A percentile compares a stretch with the other conserved stretches of the same genome.
phyloP scores from a whole-genome alignment of 305 asterid species.

The Fraxinus sp. region DNA sequence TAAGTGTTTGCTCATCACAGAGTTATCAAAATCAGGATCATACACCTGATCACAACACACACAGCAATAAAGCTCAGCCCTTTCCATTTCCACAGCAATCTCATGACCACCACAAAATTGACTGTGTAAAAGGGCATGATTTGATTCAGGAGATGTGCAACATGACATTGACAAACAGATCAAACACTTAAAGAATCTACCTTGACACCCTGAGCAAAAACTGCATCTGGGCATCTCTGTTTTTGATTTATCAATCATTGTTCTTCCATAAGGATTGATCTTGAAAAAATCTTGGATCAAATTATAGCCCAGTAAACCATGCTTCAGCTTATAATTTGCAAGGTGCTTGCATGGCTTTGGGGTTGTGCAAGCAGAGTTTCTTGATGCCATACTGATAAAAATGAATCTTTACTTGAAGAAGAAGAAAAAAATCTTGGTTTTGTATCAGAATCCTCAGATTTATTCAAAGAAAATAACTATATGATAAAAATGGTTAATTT shows the following conservation, averaged over 20 bases:
- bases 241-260: slow-evolving; percentile 41
- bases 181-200: slow-evolving; percentile 64
- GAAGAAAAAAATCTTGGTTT: slow-evolving; percentile 13
- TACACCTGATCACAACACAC: slow-evolving; percentile 71
- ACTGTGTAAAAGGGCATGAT: slow-evolving; percentile 49
- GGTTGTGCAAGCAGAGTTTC: slow-evolving; percentile 37
- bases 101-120: slow-evolving; percentile 54
- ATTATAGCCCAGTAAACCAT: slow-evolving; percentile 47
- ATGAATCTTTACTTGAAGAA: slow-evolving; percentile 23
- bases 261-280: slow-evolving; percentile 54
- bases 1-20: slow-evolving; percentile 40
- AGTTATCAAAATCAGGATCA: slow-evolving; percentile 64
- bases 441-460: not conserved
- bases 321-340: slow-evolving; percentile 55
- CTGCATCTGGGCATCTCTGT: slow-evolving; percentile 50
- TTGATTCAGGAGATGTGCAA: slow-evolving; percentile 38
- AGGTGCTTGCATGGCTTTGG: slow-evolving; percentile 65
- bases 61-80: slow-evolving; percentile 65
- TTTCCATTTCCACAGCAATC: slow-evolving; percentile 56
- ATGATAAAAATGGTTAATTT: not conserved
- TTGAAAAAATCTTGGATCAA: slow-evolving; percentile 47
- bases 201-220: slow-evolving; percentile 44
- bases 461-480: not conserved
- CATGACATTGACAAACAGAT: slow-evolving; percentile 63
- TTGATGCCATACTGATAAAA: slow-evolving; percentile 43